Percentiles rank a stretch among this genome's conserved stretches.
These are phyloP conservation scores for Symbiodinium pilosum DNA, from an alignment of 73 alveolate species.

Conservation along the genomic window DNA sequence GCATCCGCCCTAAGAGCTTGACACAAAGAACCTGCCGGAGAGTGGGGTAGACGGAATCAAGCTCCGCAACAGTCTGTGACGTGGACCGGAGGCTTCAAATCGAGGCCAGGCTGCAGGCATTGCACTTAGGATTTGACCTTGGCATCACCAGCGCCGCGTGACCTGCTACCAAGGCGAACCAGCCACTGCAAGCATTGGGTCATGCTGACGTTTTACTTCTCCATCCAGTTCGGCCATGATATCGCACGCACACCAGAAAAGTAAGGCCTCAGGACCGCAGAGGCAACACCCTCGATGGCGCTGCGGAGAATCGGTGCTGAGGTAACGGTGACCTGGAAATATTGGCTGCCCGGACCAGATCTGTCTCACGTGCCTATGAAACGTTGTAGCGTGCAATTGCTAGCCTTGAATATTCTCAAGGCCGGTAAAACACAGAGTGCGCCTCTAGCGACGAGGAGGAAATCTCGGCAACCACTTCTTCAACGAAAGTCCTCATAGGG, in stretches of 20 bases:
- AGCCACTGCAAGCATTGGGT: too few relatives aligned
- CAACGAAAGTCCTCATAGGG: not conserved
- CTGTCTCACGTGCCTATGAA: too few relatives aligned
- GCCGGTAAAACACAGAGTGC: not conserved
- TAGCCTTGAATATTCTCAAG: too few relatives aligned
- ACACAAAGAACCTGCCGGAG: not conserved
- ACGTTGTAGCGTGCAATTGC: too few relatives aligned
- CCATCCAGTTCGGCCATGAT: too few relatives aligned
- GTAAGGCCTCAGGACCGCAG: not conserved
- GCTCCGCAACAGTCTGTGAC: too few relatives aligned
- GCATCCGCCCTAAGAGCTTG: not conserved
- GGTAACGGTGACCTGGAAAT: constrained; percentile 15
- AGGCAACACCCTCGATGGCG: not conserved
- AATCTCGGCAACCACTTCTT: not conserved
- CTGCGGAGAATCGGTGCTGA: not conserved
- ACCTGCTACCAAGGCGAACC: not conserved
- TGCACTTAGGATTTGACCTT: not conserved
- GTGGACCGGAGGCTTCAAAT: too few relatives aligned
- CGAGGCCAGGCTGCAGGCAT: too few relatives aligned
- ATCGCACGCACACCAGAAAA: too few relatives aligned
- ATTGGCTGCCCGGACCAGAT: too few relatives aligned
- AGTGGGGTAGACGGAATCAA: too few relatives aligned
- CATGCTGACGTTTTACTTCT: too few relatives aligned
- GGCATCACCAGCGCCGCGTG: constrained; percentile 16
- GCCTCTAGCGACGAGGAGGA: not conserved